Base-by-base conservation (phyloP, 1,139 yeast genomes). In the Suhomyces anneliseae region DNA sequence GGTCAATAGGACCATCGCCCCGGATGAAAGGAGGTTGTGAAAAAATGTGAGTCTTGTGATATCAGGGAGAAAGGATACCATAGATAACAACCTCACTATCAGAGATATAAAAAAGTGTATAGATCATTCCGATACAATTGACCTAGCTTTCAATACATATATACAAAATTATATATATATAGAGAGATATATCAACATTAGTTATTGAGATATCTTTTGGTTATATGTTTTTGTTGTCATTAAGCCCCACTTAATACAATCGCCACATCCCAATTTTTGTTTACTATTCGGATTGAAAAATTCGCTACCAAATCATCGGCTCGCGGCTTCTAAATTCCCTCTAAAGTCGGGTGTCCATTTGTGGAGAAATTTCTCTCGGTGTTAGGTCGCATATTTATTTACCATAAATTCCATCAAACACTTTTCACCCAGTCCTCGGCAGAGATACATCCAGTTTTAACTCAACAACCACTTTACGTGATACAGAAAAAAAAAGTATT, bases 321-420 rank as follows among this genome's bases (percentile, higher is more conserved):
- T 38, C 40, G 36, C 36, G 36, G 15, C 41, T 34, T 29, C 41
- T 39, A 39, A 39, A 39, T 31, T 39, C 36, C 35, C 41, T 31
- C 41, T 10, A 19, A 39, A 32, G 19, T 7, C 32, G 39, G 38
- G n/a, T 15, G 29, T 31, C 41, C 41, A 32, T 41, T 12, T 41
- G 44, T 41, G 44, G 44, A 41, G 44, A 41, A 41, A 39, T 31
- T 19, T 31, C 40, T 26, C 43, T 41, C 44, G 44, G 44, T 36
- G 44, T 41, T 41, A 41, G 24, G 39, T 33, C 39, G 40, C 44
- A 36, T 31, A 41, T 36, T 41, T 41, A 41, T 41, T 41, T 36
- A 31, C 35, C 36, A 34, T 12, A 15, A 12, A 6, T 34, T 12
- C 36, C 36, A 12, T 34, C 36, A 11, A 34, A 9, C 36, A 15